Evolutionary conservation across 179 eudicot species (phyloP).

Genomic region (Silene noctiflora): DNA sequence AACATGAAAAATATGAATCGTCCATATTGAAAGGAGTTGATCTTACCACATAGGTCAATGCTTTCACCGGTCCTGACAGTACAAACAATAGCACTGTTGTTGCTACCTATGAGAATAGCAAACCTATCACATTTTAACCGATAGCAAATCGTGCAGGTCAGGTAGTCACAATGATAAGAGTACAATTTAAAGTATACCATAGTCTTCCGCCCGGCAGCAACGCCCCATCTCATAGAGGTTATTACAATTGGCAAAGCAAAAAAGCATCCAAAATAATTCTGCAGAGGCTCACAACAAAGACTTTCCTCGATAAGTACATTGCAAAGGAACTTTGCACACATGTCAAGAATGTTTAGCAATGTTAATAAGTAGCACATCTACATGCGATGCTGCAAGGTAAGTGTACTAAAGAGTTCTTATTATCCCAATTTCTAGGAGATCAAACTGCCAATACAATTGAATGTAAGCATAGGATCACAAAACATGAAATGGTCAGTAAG

Average conservation of each 20-base stretch:
- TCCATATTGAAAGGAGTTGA: not conserved
- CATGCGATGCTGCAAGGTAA: no score
- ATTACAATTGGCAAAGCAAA: conserved; percentile 47
- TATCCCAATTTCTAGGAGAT: no score
- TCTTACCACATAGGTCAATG: conserved; percentile 75
- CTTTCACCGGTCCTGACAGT: conserved; percentile 90
- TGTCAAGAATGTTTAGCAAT: not conserved
- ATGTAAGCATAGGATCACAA: no score
- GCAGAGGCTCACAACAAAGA: conserved; percentile 20
- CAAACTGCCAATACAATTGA: no score
- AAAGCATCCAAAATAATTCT: conserved; percentile 53
- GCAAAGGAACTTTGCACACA: not conserved
- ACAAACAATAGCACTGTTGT: conserved; percentile 71
- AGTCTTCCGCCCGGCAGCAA: conserved; percentile 53
- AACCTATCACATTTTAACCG: not conserved
- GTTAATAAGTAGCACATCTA: no score
- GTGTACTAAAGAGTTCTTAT: no score
- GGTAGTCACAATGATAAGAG: not conserved
- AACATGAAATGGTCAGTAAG: no score
- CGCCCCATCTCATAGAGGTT: conserved; percentile 39
- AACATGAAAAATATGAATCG: not conserved
- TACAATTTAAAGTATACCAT: conserved; percentile 45
- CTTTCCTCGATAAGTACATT: no score
- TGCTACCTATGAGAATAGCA: conserved; percentile 56
- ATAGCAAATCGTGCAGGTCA: not conserved